Evolutionary conservation across 2,329 filamentous ascomycete species (phyloP), one percentile per base, ranked within the genome.

Genomic region (Leptodontidium sp.): DNA sequence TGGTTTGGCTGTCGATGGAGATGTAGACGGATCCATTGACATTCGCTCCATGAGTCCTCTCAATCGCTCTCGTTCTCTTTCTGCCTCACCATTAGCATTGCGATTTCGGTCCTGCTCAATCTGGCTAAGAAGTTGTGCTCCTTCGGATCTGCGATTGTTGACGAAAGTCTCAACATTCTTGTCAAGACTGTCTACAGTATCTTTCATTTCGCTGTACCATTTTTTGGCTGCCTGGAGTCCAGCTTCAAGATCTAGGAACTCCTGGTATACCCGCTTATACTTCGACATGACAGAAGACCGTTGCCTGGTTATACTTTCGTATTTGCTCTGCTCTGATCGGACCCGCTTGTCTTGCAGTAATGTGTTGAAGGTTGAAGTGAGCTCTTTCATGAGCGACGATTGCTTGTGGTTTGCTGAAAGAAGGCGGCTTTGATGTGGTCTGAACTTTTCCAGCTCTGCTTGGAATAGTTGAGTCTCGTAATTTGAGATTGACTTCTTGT

Each of bases 111-210:
- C 78, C 53, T 78, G 75, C 70, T 79, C 78, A 63, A 99, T 99
- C 74, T 94, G 91, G 74, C 88, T 90, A 45, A 99, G 87, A 5
- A 99, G 86, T 78, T 97, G 93, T 0, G 93, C 93, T 4, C 96
- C 96, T 82, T 99, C 96, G 0, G 93, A 91, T 69, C 94, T 86
- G 63, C 96, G 88, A 79, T 99, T 99, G 82, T 94, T 97, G 73
- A 99, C 94, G 81, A 99, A 99, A 0, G 92, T 92, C 73, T 98
- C 95, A 1, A 99, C 96, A 75, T 99, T 99, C 86, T 97, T 96
- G 75, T 94, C 90, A 50, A 98, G 83, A 77, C 93, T 97, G 73
- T 95, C 92, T 0, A 97, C 93, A 0, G 94, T 98, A 72, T 98
- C 94, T 75, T 91, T 92, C 94, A 98, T 99, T 79, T 98, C 96